A percentile compares a stretch with the other conserved stretches of the same genome.
phyloP scores from a whole-genome alignment of 2,329 filamentous ascomycete genomes.

The Stemphylium vesicarium region DNA sequence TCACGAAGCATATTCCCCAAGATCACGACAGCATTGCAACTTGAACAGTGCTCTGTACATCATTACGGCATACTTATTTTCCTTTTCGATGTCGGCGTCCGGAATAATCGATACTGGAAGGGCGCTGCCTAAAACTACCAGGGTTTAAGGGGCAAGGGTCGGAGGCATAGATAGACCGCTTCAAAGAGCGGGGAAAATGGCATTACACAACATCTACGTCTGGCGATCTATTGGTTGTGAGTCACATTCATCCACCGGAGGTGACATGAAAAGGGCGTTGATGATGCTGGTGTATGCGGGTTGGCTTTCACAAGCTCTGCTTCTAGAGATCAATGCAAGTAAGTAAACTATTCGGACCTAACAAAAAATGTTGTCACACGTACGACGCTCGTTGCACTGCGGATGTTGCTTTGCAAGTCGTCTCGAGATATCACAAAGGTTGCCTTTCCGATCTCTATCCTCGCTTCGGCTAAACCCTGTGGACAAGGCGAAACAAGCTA shows the following conservation, averaged over 20 bases:
- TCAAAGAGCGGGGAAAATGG: constrained; percentile 17
- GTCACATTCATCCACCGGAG: background rate
- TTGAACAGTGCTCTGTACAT: constrained; percentile 30
- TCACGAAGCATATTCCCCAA: constrained; percentile 38
- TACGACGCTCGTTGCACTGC: too few species aligned
- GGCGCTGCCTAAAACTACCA: constrained; percentile 2
- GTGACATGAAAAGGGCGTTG: background rate
- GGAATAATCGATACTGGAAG: background rate
- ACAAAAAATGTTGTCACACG: too few species aligned
- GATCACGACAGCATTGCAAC: constrained; percentile 31
- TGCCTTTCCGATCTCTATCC: too few species aligned
- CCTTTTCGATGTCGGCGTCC: constrained; percentile 12
- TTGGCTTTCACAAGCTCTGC: too few species aligned
- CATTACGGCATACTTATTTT: constrained; percentile 18
- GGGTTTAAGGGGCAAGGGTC: background rate
- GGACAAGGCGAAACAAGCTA: background rate
- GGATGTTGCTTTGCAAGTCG: too few species aligned
- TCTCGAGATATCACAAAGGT: too few species aligned
- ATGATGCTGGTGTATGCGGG: background rate
- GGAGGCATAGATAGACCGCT: constrained; percentile 15
- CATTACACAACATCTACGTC: background rate
- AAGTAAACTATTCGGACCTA: too few species aligned
- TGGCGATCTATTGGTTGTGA: background rate
- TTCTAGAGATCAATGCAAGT: too few species aligned
- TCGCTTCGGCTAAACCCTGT: too few species aligned